Conservation (phyloP, 2,329 filamentous ascomycete genomes). For the Aspergillus felis region DNA sequence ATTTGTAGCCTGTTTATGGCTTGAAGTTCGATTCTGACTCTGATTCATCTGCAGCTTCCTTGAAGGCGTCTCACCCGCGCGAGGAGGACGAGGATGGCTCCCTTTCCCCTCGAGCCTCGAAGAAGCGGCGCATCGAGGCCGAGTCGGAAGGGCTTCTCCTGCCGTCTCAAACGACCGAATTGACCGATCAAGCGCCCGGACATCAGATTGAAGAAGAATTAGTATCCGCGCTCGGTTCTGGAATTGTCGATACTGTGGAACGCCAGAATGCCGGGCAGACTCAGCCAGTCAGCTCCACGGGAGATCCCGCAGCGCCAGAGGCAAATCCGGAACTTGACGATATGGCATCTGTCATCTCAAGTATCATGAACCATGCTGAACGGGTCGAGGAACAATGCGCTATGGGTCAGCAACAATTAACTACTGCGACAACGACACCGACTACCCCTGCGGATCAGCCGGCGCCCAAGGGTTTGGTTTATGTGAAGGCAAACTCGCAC, state of each 20-base stretch:
- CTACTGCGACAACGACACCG: not conserved
- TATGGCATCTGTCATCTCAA: conserved; percentile 38
- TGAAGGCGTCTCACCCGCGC: conserved; percentile 29
- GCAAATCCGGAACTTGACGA: conserved; percentile 28
- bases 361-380: conserved; percentile 43
- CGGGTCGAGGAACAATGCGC: conserved; percentile 38
- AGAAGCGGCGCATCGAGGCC: conserved; percentile 38
- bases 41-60: conserved; percentile 13
- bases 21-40: conserved; percentile 2
- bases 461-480: conserved; percentile 32
- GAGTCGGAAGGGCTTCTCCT: conserved; percentile 21
- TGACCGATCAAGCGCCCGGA: conserved; percentile 23
- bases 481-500: conserved; percentile 42
- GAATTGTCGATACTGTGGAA: conserved; percentile 25
- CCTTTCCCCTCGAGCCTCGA: conserved; percentile 32
- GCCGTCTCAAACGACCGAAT: conserved; percentile 14
- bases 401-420: conserved; percentile 32
- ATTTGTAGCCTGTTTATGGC: not conserved
- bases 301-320: conserved; percentile 17
- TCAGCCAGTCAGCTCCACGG: conserved; percentile 17
- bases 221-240: conserved; percentile 30
- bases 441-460: conserved; percentile 23
- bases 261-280: conserved; percentile 17
- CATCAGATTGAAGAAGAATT: conserved; percentile 36
- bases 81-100: conserved; percentile 35